Evolutionary conservation across 495 filamentous ascomycete genomes (phyloP).

Genomic region (Pseudotulostoma volvatum): DNA sequence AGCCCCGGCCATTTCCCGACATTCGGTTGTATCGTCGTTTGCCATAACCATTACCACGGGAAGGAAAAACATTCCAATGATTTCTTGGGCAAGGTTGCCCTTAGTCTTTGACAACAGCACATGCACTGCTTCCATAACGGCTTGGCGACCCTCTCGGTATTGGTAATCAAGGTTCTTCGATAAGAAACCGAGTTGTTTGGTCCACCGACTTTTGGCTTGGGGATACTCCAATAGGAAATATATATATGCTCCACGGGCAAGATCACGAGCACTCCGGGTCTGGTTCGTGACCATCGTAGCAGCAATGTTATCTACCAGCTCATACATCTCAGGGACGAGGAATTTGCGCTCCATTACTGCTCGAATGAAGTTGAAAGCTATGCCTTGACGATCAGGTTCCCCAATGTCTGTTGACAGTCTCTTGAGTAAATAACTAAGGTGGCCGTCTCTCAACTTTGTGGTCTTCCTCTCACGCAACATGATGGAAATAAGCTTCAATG

Average conservation of each 20-base stretch:
- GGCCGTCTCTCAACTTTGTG: constrained; percentile 58
- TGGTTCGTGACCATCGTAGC: constrained; percentile 95
- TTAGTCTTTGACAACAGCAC: constrained; percentile 67
- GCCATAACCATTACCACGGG: constrained; percentile 70
- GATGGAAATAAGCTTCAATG: constrained; percentile 71
- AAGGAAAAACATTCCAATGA: constrained; percentile 66
- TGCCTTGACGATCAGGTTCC: constrained; percentile 75
- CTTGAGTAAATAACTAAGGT: constrained; percentile 69
- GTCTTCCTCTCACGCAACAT: constrained; percentile 67
- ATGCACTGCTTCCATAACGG: constrained; percentile 79
- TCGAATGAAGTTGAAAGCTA: constrained; percentile 84
- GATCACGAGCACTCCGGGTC: constrained; percentile 64
- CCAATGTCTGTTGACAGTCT: constrained; percentile 79
- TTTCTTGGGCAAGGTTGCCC: constrained; percentile 63
- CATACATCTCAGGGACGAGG: constrained; percentile 75
- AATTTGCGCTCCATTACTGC: constrained; percentile 72
- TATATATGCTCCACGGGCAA: constrained; percentile 77
- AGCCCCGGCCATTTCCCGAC: constrained; percentile 65
- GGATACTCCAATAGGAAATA: constrained; percentile 92
- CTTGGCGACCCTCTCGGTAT: constrained; percentile 70
- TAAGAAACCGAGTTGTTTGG: constrained; percentile 77
- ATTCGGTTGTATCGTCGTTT: constrained; percentile 77
- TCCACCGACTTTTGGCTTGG: constrained; percentile 70
- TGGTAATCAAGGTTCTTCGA: constrained; percentile 83
- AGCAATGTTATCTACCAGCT: constrained; percentile 72